A percentile compares a stretch with the other conserved stretches of the same genome.
Conservation (phyloP, 2,329 filamentous ascomycete species). For the Emmonsiellopsis sp. region DNA sequence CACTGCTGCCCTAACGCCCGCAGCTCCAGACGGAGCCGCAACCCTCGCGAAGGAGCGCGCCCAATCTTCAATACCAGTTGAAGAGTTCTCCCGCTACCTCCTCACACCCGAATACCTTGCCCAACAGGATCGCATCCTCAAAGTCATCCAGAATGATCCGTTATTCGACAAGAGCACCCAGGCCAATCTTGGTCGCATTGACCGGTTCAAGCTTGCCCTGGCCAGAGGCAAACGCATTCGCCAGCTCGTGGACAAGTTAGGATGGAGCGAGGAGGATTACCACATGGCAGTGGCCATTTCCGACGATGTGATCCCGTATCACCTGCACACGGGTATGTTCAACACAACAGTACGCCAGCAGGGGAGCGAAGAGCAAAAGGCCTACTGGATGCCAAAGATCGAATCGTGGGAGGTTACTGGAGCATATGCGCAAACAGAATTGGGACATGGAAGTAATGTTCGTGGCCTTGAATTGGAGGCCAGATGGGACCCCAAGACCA, state of each 20-base stretch:
- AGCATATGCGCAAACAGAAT: constrained; percentile 39
- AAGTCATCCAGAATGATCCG: constrained; percentile 38
- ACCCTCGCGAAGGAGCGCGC: constrained; percentile 39
- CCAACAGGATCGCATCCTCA: constrained; percentile 39
- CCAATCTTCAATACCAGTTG: constrained; percentile 34
- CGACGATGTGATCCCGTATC: constrained; percentile 46
- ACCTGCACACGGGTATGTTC: constrained; percentile 43
- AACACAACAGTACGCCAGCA: constrained; percentile 39
- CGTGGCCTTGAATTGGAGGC: constrained; percentile 37
- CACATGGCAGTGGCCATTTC: constrained; percentile 44
- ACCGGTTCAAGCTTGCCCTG: constrained; percentile 45
- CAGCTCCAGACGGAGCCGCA: constrained; percentile 35
- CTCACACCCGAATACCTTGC: constrained; percentile 41
- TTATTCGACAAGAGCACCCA: constrained; percentile 44
- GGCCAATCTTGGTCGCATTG: constrained; percentile 42
- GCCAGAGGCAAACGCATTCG: constrained; percentile 44
- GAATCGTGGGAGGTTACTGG: constrained; percentile 38
- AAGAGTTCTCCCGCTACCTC: constrained; percentile 40
- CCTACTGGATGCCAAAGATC: constrained; percentile 38
- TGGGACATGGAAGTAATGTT: constrained; percentile 41
- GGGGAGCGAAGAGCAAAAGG: constrained; percentile 33
- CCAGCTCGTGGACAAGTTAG: constrained; percentile 36
- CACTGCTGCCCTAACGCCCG: constrained; percentile 41
- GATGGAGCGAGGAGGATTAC: constrained; percentile 43
- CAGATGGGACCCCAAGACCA: constrained; percentile 33